These are phyloP conservation scores for Pugionium dolabratum DNA, from an alignment of 345 rosid species.

Conservation along the genomic window DNA sequence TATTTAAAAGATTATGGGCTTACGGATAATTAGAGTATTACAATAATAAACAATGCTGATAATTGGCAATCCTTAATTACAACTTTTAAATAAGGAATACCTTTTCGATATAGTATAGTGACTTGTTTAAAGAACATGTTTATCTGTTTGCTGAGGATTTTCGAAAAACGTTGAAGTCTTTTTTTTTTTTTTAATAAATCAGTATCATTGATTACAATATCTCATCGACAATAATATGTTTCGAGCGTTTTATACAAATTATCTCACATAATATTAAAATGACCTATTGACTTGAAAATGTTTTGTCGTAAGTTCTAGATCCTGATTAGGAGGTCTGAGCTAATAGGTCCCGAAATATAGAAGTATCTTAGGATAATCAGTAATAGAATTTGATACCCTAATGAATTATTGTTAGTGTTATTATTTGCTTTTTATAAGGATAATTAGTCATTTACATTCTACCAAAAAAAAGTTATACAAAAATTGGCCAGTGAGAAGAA, in stretches of 20 bases:
- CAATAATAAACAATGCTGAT: slow-evolving; percentile 8
- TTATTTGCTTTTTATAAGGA: slow-evolving; percentile 2
- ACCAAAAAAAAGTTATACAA: background rate
- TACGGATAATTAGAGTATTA: slow-evolving; percentile 10
- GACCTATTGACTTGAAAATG: slow-evolving; percentile 20
- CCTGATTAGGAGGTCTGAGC: slow-evolving; percentile 31
- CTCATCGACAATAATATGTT: background rate
- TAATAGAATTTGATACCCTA: slow-evolving; percentile 11
- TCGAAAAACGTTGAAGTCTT: slow-evolving; percentile 7
- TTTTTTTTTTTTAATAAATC: background rate
- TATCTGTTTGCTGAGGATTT: slow-evolving; percentile 14
- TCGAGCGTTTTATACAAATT: background rate
- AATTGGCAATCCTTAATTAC: background rate
- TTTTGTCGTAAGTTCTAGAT: slow-evolving; percentile 27
- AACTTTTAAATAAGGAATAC: no score
- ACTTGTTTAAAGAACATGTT: slow-evolving; percentile 6
- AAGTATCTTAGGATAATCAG: slow-evolving; percentile 31
- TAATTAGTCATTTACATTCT: slow-evolving; percentile 5
- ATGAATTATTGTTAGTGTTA: background rate
- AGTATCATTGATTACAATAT: no score
- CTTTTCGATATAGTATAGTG: background rate
- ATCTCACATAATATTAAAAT: background rate
- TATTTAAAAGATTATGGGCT: slow-evolving; percentile 25
- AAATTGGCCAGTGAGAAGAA: slow-evolving; percentile 35
- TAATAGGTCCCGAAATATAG: slow-evolving; percentile 26